A percentile compares a stretch with the other conserved stretches of the same genome.
Conservation (phyloP, 2,329 filamentous ascomycete genomes). For the Penicillium corylophilum region DNA sequence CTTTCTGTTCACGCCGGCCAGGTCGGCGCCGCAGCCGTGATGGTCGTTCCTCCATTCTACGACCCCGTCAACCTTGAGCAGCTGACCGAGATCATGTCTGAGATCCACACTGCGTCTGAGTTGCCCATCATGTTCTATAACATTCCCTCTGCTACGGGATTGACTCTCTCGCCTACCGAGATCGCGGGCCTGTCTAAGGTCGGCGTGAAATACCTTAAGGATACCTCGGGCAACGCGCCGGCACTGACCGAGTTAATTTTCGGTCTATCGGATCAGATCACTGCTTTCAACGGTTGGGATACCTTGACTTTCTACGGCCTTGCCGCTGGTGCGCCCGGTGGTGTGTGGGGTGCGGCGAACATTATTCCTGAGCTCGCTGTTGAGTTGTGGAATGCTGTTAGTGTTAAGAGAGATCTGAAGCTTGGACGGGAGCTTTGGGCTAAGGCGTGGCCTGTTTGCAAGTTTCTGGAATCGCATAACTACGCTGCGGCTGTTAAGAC, state of each 20-base stretch:
- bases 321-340: conserved; percentile 51
- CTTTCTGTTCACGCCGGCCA: conserved; percentile 42
- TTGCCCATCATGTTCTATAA: conserved; percentile 54
- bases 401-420: conserved; percentile 44
- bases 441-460: conserved; percentile 53
- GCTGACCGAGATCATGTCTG: conserved; percentile 42
- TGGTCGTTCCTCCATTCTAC: conserved; percentile 54
- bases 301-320: conserved; percentile 55
- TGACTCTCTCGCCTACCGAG: conserved; percentile 44
- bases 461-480: conserved; percentile 51
- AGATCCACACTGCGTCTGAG: conserved; percentile 41
- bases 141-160: conserved; percentile 50
- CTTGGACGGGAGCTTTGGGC: conserved; percentile 49
- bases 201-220: conserved; percentile 53
- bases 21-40: conserved; percentile 44
- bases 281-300: conserved; percentile 55
- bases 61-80: conserved; percentile 45
- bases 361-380: conserved; percentile 52
- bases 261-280: conserved; percentile 42
- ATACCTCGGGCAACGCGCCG: conserved; percentile 54
- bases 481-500: conserved; percentile 52
- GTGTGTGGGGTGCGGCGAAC: conserved; percentile 54
- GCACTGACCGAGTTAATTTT: conserved; percentile 53
- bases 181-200: conserved; percentile 47
- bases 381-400: conserved; percentile 50